Percentiles rank a stretch among this genome's conserved stretches.
Evolutionary conservation across 2,329 filamentous ascomycete genomes (phyloP).

Genomic region (Alternaria triticina): DNA sequence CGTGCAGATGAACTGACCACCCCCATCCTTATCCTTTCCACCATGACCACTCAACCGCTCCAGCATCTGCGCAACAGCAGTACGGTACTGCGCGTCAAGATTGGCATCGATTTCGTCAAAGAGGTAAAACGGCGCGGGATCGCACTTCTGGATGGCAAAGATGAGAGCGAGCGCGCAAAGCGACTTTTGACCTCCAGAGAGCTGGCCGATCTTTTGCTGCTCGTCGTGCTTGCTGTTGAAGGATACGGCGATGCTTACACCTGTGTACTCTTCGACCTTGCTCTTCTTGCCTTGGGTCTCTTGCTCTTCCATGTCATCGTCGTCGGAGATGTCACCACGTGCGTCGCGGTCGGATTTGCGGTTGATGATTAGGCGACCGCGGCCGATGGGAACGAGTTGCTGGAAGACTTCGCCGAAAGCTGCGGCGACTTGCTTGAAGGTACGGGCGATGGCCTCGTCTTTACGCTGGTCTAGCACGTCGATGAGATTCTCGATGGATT

Average conservation of each 20-base stretch:
- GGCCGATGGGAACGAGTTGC: conserved; percentile 91
- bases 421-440: conserved; percentile 95
- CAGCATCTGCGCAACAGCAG: conserved; percentile 89
- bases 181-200: conserved; percentile 97
- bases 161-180: conserved; percentile 96
- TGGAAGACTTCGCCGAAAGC: conserved; percentile 95
- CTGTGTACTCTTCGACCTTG: conserved; percentile 91
- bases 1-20: conserved; percentile 93
- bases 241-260: conserved; percentile 94
- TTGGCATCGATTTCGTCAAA: conserved; percentile 99
- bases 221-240: conserved; percentile 99
- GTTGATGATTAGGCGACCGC: conserved; percentile 91
- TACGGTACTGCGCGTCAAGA: conserved; percentile 95
- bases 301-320: conserved; percentile 60
- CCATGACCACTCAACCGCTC: conserved; percentile 58
- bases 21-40: conserved; percentile 52
- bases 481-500: conserved; percentile 90
- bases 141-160: conserved; percentile 97
- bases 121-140: conserved; percentile 97
- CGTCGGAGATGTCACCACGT: conserved; percentile 56
- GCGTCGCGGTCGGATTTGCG: conserved; percentile 80
- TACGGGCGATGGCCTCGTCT: conserved; percentile 96
- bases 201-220: conserved; percentile 95
- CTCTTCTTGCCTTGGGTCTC: conserved; percentile 38
- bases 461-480: conserved; percentile 92